Percentiles rank a stretch among this genome's conserved stretches.
These are phyloP conservation scores for Colletotrichum sp. DNA, from an alignment of 2,329 filamentous ascomycete species.

Conservation along the genomic window DNA sequence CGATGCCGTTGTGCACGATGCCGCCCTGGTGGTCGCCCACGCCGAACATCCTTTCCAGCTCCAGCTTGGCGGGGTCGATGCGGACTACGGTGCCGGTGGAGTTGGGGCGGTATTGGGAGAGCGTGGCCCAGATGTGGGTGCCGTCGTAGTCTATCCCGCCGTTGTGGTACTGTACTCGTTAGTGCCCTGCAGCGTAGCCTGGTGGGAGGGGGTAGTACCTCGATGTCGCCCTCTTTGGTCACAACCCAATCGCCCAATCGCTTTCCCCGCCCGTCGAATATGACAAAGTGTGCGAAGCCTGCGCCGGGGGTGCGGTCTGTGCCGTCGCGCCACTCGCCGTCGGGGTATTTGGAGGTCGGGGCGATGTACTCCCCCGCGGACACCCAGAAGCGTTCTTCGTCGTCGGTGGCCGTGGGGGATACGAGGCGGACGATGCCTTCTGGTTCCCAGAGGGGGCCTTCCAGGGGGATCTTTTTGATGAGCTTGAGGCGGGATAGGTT, in stretches of 20 bases:
- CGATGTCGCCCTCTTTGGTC: constrained; percentile 34
- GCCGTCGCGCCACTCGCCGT: constrained; percentile 50
- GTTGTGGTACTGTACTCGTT: constrained; percentile 43
- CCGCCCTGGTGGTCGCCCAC: constrained; percentile 51
- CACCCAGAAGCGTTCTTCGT: constrained; percentile 40
- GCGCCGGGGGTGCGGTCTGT: constrained; percentile 51
- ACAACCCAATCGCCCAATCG: constrained; percentile 50
- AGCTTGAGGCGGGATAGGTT: constrained; percentile 38
- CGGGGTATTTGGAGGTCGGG: constrained; percentile 40
- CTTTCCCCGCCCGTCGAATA: constrained; percentile 47
- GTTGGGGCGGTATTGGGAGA: constrained; percentile 53
- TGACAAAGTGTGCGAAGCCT: constrained; percentile 49
- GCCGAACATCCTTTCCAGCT: constrained; percentile 37
- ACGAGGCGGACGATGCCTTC: constrained; percentile 51
- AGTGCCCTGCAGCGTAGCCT: neutral
- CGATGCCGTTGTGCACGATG: constrained; percentile 42
- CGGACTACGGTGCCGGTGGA: constrained; percentile 47
- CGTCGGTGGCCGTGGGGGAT: fast-evolving
- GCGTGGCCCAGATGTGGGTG: constrained; percentile 48
- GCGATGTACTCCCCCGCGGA: constrained; percentile 48
- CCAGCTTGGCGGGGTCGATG: constrained; percentile 40
- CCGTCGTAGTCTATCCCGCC: constrained; percentile 56
- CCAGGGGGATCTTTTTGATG: constrained; percentile 44
- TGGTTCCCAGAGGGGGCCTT: constrained; percentile 53
- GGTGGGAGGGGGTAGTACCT: neutral